Evolutionary conservation across 2,329 filamentous ascomycete species (phyloP).

Genomic region (Aspergillus texensis): DNA sequence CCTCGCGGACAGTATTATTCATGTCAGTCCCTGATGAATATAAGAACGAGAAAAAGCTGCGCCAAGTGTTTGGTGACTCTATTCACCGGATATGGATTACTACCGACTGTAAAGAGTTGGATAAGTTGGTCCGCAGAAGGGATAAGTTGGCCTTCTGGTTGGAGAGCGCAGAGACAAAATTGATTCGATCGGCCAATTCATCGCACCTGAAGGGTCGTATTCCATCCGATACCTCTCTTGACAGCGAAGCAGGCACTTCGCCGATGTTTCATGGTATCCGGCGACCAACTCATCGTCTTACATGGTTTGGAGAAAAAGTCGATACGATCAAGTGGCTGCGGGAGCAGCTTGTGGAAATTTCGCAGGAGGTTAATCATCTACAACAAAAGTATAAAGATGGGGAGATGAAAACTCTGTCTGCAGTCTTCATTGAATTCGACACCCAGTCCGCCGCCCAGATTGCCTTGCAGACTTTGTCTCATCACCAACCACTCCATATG

Average conservation of each 20-base stretch:
- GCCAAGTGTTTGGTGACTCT: constrained; percentile 76
- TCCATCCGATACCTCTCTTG: constrained; percentile 25
- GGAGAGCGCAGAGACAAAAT: constrained; percentile 82
- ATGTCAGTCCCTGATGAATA: constrained; percentile 80
- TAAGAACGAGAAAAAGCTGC: constrained; percentile 71
- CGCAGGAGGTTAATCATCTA: constrained; percentile 67
- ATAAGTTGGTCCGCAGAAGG: constrained; percentile 76
- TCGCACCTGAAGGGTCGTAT: constrained; percentile 59
- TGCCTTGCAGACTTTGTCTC: constrained; percentile 80
- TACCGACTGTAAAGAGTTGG: constrained; percentile 73
- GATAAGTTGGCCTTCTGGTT: constrained; percentile 77
- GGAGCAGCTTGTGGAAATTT: constrained; percentile 69
- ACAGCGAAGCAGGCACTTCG: constrained; percentile 31
- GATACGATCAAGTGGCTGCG: constrained; percentile 90
- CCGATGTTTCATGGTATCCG: constrained; percentile 46
- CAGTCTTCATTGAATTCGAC: constrained; percentile 88
- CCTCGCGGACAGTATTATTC: constrained; percentile 85
- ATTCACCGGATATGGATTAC: constrained; percentile 86
- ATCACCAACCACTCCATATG: constrained; percentile 86
- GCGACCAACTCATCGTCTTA: constrained; percentile 72
- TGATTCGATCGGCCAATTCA: constrained; percentile 77
- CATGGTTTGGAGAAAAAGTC: constrained; percentile 77
- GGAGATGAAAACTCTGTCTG: constrained; percentile 66
- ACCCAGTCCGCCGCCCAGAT: constrained; percentile 81
- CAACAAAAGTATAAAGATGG: constrained; percentile 68